Base-by-base conservation (phyloP, 2,329 filamentous ascomycete genomes). In the Aspergillus hortae region DNA sequence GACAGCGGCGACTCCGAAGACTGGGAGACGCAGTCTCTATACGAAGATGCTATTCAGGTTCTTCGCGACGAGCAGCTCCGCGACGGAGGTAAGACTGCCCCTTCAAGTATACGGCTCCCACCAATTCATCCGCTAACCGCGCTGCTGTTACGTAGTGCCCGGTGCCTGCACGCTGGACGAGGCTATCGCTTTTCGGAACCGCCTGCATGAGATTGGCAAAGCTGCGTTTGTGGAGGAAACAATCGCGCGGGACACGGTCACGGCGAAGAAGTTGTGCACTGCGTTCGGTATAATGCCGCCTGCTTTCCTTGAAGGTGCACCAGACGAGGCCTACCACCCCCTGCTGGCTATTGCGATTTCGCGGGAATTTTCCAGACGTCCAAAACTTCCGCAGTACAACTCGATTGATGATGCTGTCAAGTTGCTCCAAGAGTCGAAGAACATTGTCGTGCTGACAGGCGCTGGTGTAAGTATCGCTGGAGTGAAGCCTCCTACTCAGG, bases 401-500 rank as follows among this genome's bases (percentile, higher is more conserved):
- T 86, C 87, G 1, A 80, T 97, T 48, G 88, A 95, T 58, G 91
- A 99, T 72, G 94, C 90, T 4, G 91, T 94, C 7, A 74, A 79
- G 12, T 77, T 99, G 46, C 80, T 99, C 41, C 79, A 83, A 61
- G 81, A 82, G 53, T 84, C 86, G 52, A 83, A 83, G 60, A 95
- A 96, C 70, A 92, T 99, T 69, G 84, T 99, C 64, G 88, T 97
- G 58, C 83, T 99, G 60, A 97, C 94, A 1, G 94, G 94, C 47
- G 94, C 94, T 15, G 94, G 94, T 60, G 75, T 79, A 72, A 59
- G 75, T 65, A 23, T 3, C 38, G 19, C 33, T 7, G 7, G 17
- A 43, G 0, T 42, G 3, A 30, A 19, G 5, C 44, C 14, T 27
- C 27, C 6, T 17, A 19, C 12, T 38, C 14, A 11, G 19, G 12